Evolutionary conservation across 768 basidiomycete genomes (phyloP), one percentile per base, ranked within the genome.

Genomic region (Phylloporus scabripes): DNA sequence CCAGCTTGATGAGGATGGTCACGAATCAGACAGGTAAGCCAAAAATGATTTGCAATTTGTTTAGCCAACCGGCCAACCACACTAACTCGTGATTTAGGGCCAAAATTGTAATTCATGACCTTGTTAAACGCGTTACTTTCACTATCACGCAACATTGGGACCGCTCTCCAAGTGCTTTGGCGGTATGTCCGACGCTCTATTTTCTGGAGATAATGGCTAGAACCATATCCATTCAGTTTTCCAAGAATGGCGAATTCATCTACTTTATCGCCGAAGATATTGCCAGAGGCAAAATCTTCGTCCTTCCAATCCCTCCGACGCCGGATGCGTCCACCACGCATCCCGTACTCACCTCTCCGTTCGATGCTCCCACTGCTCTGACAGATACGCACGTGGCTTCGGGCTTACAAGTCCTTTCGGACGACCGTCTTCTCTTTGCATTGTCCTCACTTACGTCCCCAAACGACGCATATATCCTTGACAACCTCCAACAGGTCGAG

Each of bases 61-160:
- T 20, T n/a, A n/a, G n/a, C n/a, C n/a, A n/a, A n/a, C n/a, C n/a
- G 11, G 12, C 12, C 17, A 24, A 10, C 33, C 11, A 11, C 9
- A 39, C 47, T 55, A 28, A 55, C 20, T 10, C 10, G 15, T 18
- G 21, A 48, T 36, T 0, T 54, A 88, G 89, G 52, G 77, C 80
- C 7, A 87, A 88, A 62, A 75, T 93, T 41, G 80, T 92, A 37
- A 77, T 92, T 8, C 89, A 84, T 58, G 89, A 94, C 60, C 69
- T 95, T 14, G 63, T 67, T 37, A 80, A 77, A 52, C 69, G 80
- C n/a, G 73, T 85, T 12, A 75, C 83, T 24, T 87, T 77, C 60
- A 87, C 83, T 0, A 69, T 92, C 45, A 89, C 90, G 0, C 83
- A 89, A 57, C 61, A 74, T 33, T 98, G 93, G 94, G 92, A 96